phyloP scores from a whole-genome alignment of 176 grass and related monocot species.

The Phoenix roebelenii region DNA sequence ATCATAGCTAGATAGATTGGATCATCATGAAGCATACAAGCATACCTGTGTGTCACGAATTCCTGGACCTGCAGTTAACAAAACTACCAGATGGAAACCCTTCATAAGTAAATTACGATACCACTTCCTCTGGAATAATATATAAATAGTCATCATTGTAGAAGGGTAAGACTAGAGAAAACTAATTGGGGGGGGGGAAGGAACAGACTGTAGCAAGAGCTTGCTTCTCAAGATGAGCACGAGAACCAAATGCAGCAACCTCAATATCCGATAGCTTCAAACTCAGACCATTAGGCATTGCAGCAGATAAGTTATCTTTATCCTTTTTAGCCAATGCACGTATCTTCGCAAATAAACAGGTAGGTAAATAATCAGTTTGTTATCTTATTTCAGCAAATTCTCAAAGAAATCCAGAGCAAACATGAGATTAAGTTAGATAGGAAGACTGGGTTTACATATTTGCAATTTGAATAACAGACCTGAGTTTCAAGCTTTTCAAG shows the following conservation, averaged over 20 bases:
- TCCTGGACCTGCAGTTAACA: conserved; percentile 77
- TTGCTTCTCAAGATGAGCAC: conserved; percentile 89
- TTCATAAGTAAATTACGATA: conserved; percentile 95
- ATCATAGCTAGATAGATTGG: not conserved
- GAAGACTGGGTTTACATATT: too few relatives aligned
- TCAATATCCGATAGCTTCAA: conserved; percentile 51
- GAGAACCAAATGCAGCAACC: conserved; percentile 88
- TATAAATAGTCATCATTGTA: too few relatives aligned
- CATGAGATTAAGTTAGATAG: too few relatives aligned
- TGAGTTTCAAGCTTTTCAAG: conserved; percentile 90
- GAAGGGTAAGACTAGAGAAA: too few relatives aligned
- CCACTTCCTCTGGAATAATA: conserved; percentile 77
- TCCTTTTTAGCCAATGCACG: conserved; percentile 37
- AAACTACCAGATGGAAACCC: conserved; percentile 88
- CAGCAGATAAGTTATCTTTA: conserved; percentile 10
- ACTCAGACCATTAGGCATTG: conserved; percentile 22
- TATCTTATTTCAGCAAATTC: too few relatives aligned
- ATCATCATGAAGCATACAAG: not conserved
- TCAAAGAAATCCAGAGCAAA: too few relatives aligned
- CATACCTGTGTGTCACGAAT: conserved; percentile 86
- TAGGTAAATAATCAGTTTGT: not conserved
- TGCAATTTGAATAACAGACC: conserved; percentile 27
- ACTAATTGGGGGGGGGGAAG: not conserved
- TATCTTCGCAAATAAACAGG: conserved; percentile 30
- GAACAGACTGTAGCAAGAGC: conserved; percentile 84